Conservation (phyloP, 2,329 filamentous ascomycete species). For the Ilyonectria sp. region DNA sequence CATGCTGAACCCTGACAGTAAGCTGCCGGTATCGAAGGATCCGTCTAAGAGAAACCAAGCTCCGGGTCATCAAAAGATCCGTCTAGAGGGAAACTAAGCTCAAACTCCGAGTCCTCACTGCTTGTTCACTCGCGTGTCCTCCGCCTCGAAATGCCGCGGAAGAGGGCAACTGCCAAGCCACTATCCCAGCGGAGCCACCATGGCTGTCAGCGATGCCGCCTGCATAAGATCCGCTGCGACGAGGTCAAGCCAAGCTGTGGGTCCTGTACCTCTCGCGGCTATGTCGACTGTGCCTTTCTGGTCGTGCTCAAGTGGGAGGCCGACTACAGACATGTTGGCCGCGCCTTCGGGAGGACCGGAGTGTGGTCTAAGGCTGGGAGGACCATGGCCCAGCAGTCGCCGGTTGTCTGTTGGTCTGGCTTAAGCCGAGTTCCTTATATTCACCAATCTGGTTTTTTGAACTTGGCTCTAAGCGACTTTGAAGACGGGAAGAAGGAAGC, state of each 20-base stretch:
- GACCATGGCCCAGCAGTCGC: background rate
- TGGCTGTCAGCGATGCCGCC: constrained; percentile 44
- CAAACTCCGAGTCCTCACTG: too few relatives aligned
- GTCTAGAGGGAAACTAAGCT: too few relatives aligned
- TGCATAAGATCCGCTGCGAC: constrained; percentile 44
- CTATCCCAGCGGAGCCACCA: constrained; percentile 39
- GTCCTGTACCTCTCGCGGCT: constrained; percentile 37
- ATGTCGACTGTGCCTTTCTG: constrained; percentile 32
- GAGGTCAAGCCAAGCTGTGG: constrained; percentile 41
- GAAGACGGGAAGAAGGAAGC: background rate
- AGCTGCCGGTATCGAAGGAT: background rate
- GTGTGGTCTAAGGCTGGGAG: constrained; percentile 46
- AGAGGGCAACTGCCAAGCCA: constrained; percentile 24
- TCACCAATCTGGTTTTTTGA: constrained; percentile 18
- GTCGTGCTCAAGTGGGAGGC: constrained; percentile 48
- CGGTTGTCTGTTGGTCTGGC: background rate
- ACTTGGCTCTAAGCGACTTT: constrained; percentile 11
- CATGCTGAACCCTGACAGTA: background rate
- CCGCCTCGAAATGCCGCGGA: constrained; percentile 9
- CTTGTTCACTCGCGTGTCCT: too few relatives aligned
- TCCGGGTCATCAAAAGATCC: too few relatives aligned
- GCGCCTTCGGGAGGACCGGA: constrained; percentile 50
- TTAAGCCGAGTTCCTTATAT: constrained; percentile 4
- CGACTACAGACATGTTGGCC: constrained; percentile 44
- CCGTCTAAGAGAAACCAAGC: too few relatives aligned